Percentiles rank a stretch among this genome's conserved stretches.
Evolutionary conservation across 2,329 filamentous ascomycete species (phyloP).

Genomic region (Talaromyces sp.): DNA sequence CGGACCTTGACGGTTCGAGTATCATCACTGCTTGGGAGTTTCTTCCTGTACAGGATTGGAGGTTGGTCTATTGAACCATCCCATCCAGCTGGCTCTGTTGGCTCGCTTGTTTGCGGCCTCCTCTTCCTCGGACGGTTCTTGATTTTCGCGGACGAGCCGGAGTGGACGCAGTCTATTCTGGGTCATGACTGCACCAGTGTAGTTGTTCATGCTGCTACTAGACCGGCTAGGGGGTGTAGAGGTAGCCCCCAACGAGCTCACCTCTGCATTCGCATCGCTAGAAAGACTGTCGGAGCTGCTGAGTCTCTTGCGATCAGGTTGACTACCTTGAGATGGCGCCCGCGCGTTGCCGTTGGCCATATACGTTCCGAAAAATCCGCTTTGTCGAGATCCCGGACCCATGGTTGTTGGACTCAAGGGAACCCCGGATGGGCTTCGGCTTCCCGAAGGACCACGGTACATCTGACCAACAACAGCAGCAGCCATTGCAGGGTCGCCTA

Average conservation of each 20-base stretch:
- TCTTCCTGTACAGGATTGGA: constrained; percentile 16
- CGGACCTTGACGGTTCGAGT: neutral
- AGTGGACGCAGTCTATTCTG: constrained; percentile 78
- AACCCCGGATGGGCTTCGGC: constrained; percentile 45
- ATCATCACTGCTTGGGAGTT: constrained; percentile 15
- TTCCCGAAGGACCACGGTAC: constrained; percentile 66
- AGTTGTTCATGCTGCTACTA: constrained; percentile 65
- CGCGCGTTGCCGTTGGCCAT: constrained; percentile 55
- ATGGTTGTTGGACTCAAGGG: constrained; percentile 53
- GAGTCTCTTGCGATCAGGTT: constrained; percentile 47
- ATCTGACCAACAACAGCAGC: constrained; percentile 82
- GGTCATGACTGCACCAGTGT: constrained; percentile 61
- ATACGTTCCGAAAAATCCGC: constrained; percentile 41
- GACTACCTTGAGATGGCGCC: constrained; percentile 50
- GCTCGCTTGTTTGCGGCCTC: constrained; percentile 46
- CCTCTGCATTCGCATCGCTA: constrained; percentile 48
- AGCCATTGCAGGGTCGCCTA: constrained; percentile 43
- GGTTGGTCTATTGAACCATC: constrained; percentile 43
- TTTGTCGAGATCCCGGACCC: constrained; percentile 40
- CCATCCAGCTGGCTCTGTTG: constrained; percentile 47
- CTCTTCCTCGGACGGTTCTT: constrained; percentile 42
- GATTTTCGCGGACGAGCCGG: constrained; percentile 78
- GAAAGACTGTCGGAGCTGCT: constrained; percentile 65
- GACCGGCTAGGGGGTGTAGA: constrained; percentile 61
- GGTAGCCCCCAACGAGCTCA: constrained; percentile 44